These are phyloP conservation scores for Solanum rostratum DNA, from an alignment of 257 asterid species.

Conservation along the genomic window DNA sequence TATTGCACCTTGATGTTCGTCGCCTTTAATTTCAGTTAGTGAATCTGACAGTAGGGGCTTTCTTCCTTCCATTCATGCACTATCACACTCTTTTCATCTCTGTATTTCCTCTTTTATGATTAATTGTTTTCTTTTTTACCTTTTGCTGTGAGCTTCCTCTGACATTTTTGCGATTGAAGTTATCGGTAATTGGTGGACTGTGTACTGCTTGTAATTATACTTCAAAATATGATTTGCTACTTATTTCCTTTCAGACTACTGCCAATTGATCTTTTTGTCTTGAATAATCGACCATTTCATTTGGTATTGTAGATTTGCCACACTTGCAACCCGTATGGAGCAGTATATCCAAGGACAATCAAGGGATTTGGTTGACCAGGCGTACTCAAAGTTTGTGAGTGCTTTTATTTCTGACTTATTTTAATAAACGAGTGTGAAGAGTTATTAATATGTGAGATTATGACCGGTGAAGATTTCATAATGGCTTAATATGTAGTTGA, in stretches of 20 bases:
- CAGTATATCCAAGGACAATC: slow-evolving; percentile 76
- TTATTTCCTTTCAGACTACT: not conserved
- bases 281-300: not conserved
- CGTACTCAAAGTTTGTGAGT: slow-evolving; percentile 77
- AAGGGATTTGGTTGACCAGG: slow-evolving; percentile 82
- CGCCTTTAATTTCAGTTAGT: not conserved
- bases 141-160: not conserved
- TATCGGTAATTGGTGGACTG: not conserved
- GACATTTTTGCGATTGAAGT: not conserved
- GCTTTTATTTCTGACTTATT: not conserved
- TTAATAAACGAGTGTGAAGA: not conserved
- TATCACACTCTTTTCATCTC: not conserved
- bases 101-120: not conserved
- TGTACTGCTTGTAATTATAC: not conserved
- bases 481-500: not conserved
- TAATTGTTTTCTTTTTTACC: not conserved
- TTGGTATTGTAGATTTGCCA: slow-evolving; percentile 39
- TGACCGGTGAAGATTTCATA: not conserved
- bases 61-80: not conserved
- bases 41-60: not conserved
- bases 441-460: not conserved
- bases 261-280: not conserved
- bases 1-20: not conserved
- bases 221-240: not conserved
- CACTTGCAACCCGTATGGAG: slow-evolving; percentile 84